Conservation (phyloP, 345 rosid species). For the Eucalyptus erythrocorys region DNA sequence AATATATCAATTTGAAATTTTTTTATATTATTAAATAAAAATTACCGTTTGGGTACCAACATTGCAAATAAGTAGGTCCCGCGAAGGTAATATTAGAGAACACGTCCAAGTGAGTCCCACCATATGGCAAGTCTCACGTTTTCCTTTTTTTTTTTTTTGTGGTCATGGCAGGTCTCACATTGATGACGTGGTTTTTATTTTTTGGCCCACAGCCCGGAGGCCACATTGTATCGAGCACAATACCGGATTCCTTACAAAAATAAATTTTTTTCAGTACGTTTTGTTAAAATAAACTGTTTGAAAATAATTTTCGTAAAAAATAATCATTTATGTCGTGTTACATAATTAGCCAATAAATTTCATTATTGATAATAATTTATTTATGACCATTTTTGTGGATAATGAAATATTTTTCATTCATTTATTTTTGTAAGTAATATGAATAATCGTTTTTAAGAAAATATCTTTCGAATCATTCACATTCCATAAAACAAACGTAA, state of each 20-base stretch:
- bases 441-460: fast-evolving
- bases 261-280: not conserved
- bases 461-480: not conserved
- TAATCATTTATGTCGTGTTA: not conserved
- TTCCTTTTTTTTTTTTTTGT: too few relatives aligned
- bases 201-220: fast-evolving
- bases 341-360: not conserved
- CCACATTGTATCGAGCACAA: not conserved
- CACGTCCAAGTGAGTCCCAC: too few relatives aligned
- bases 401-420: too few relatives aligned
- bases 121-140: too few relatives aligned
- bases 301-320: too few relatives aligned
- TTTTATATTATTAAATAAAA: too few relatives aligned
- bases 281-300: too few relatives aligned
- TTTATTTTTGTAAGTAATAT: not conserved
- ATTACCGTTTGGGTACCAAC: not conserved
- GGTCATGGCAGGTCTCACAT: not conserved
- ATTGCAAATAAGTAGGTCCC: not conserved
- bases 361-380: not conserved
- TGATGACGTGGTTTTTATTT: not conserved
- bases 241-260: not conserved
- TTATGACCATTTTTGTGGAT: too few relatives aligned
- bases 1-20: too few relatives aligned
- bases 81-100: too few relatives aligned
- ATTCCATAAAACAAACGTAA: fast-evolving